Evolutionary conservation across 2,329 filamentous ascomycete species (phyloP).

Genomic region (Rhynchosporium graminicola): DNA sequence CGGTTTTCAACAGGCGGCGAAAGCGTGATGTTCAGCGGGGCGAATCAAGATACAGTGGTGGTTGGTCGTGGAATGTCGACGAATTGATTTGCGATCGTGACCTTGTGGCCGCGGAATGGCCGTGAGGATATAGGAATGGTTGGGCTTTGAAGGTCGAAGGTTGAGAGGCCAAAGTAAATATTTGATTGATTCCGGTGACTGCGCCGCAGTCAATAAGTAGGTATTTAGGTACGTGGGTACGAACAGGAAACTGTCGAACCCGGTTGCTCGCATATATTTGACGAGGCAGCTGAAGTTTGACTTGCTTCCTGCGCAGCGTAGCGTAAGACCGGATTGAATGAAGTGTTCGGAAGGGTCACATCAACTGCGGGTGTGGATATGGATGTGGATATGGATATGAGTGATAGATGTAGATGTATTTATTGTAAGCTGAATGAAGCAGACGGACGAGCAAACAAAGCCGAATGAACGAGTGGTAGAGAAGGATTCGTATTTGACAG

Average conservation of each 20-base stretch:
- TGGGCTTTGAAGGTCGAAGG: neutral
- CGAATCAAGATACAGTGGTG: slow-evolving; percentile 1
- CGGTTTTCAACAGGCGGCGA: neutral
- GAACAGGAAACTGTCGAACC: neutral
- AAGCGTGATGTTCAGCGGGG: slow-evolving; percentile 23
- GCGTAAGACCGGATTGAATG: slow-evolving; percentile 10
- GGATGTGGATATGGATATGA: no score
- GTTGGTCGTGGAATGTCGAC: neutral
- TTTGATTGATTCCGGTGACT: slow-evolving; percentile 8
- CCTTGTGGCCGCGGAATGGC: slow-evolving; percentile 4
- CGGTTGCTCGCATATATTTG: slow-evolving; percentile 7
- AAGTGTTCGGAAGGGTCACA: no score
- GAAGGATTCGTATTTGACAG: neutral
- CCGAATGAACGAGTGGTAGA: neutral
- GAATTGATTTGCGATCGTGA: slow-evolving; percentile 10
- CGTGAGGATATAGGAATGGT: neutral
- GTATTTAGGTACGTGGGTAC: neutral
- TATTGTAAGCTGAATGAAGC: slow-evolving; percentile 7
- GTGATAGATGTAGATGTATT: slow-evolving; percentile 6
- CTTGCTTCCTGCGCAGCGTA: slow-evolving; percentile 13
- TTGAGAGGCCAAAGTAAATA: neutral
- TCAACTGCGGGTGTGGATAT: no score
- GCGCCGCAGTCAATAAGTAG: slow-evolving; percentile 3
- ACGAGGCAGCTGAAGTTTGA: slow-evolving; percentile 12
- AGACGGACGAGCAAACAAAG: neutral